Base-by-base conservation (phyloP, 345 rosid genomes). In the Eucalyptus sp. region DNA sequence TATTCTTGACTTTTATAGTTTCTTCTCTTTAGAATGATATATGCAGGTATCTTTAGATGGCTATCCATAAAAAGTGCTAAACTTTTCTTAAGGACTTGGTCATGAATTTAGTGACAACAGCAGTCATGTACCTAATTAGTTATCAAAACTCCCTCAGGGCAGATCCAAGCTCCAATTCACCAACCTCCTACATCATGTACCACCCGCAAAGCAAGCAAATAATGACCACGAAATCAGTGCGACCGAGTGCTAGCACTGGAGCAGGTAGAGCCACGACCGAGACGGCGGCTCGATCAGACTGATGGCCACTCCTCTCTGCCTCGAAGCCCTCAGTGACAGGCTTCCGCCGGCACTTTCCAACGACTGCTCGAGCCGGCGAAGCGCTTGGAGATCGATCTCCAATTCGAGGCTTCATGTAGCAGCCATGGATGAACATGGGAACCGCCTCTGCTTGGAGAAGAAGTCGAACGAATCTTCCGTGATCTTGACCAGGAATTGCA, bases 151-250 rank as follows among this genome's bases (percentile, higher is more conserved):
- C 62, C 48, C 44, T 54, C 46, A 41, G 87, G 87, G 88, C 92
- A 93, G 94, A 90, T 50, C 92, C 93, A 87, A 90, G 86, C 89
- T 46, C 88, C 90, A 90, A 88, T 49, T 50, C 46, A 31, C 79
- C 90, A 27, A 50, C 88, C 89, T 85, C 85, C 88, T 60, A 76
- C 50, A 81, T 90, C 84, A 89, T 91, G 56, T 93, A 86, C 81
- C 94, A 91, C 90, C 94, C 94, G 41, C 54, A 86, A 49, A 92
- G 91, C 3, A 22, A 16, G 89, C 89, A 76, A 56, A 86, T 71
- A 89, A 89, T 50, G 41, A 76, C 84, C 84, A 6, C 27, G 8
- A 41, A 12, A 20, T 76, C 27, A 29, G 84, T 29, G 15, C 9
- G 27, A 24, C 84, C 2, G 48, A 76, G 48, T 20, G 48, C 29